These are phyloP conservation scores for Furcasterigmium sp. DNA, from an alignment of 2,329 filamentous ascomycete genomes.

Conservation along the genomic window DNA sequence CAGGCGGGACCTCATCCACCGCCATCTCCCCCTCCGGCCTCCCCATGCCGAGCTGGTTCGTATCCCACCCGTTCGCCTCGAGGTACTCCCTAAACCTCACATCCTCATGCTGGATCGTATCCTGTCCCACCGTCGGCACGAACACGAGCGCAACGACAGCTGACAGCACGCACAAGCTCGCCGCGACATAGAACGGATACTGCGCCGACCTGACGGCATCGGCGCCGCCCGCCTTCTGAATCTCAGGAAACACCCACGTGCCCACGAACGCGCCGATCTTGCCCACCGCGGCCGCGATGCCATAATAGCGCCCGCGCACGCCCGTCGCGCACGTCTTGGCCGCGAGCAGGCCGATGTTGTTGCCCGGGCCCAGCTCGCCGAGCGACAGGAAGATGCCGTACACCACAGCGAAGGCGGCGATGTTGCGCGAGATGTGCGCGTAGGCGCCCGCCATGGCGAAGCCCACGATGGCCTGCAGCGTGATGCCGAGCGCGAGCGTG, in stretches of 20 bases:
- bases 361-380: slow-evolving; percentile 78
- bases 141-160: slow-evolving; percentile 55
- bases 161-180: slow-evolving; percentile 69
- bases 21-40: slow-evolving; percentile 23
- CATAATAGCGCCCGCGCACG: slow-evolving; percentile 71
- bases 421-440: slow-evolving; percentile 61
- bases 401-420: slow-evolving; percentile 72
- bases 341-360: slow-evolving; percentile 85
- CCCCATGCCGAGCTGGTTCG: slow-evolving; percentile 44
- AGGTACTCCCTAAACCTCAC: slow-evolving; percentile 69
- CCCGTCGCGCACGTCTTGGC: slow-evolving; percentile 85
- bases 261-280: slow-evolving; percentile 84
- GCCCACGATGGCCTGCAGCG: slow-evolving; percentile 69
- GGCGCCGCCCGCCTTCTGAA: slow-evolving; percentile 54
- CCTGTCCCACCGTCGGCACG: slow-evolving; percentile 74
- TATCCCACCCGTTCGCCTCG: slow-evolving; percentile 71
- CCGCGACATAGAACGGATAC: slow-evolving; percentile 87
- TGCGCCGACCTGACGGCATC: slow-evolving; percentile 59
- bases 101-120: slow-evolving; percentile 80
- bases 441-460: slow-evolving; percentile 88
- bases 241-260: slow-evolving; percentile 74
- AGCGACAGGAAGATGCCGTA: slow-evolving; percentile 75
- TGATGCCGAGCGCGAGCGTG: slow-evolving; percentile 66
- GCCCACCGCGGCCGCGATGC: slow-evolving; percentile 66
- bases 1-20: background rate